Percentiles rank a stretch among this genome's conserved stretches.
phyloP scores from a whole-genome alignment of 495 filamentous ascomycete species.

The Collariella sp. region DNA sequence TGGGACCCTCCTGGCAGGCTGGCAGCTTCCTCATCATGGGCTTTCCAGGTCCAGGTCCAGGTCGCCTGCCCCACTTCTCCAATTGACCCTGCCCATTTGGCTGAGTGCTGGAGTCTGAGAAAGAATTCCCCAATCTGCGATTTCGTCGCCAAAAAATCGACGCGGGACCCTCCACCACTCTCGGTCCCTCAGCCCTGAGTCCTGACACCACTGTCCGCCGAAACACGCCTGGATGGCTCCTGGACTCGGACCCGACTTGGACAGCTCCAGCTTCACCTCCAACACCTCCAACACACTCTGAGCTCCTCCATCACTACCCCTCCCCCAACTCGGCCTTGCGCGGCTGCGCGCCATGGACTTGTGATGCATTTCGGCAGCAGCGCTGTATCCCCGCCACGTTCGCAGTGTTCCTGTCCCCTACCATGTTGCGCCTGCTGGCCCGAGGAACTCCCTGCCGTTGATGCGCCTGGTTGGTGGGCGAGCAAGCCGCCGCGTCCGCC shows the following conservation, averaged over 20 bases:
- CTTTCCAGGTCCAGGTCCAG: no score
- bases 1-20: neutral
- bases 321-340: constrained; percentile 7
- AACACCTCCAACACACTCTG: neutral
- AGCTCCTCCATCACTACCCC: constrained; percentile 1
- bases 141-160: constrained; percentile 11
- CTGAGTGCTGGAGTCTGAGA: no score
- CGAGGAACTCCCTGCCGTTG: constrained; percentile 19
- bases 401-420: neutral
- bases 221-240: neutral
- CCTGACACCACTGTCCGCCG: no score
- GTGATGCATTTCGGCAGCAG: constrained; percentile 27
- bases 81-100: constrained; percentile 15
- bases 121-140: constrained; percentile 10
- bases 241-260: neutral
- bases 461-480: constrained; percentile 25
- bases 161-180: neutral
- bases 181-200: no score
- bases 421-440: constrained; percentile 27
- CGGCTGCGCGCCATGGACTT: constrained; percentile 22
- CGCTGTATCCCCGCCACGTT: constrained; percentile 12
- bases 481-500: constrained; percentile 15
- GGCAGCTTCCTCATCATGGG: no score
- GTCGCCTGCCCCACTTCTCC: constrained; percentile 19
- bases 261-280: constrained; percentile 7